Percentiles rank a stretch among this genome's conserved stretches.
phyloP scores from a whole-genome alignment of 129 eudicot species.

The Pulicaria dysenterica region DNA sequence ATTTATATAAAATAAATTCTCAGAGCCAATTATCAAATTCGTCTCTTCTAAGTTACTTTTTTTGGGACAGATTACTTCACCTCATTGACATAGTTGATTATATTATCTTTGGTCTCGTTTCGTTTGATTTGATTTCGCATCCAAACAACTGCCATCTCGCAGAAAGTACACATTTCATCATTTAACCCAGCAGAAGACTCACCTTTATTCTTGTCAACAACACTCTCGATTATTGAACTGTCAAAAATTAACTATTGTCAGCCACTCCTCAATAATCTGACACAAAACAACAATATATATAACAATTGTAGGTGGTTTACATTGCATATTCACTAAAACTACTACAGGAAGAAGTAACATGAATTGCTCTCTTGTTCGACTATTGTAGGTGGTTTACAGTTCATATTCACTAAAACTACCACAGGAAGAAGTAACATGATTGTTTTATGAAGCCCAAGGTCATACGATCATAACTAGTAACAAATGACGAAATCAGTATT shows the following conservation, averaged over 20 bases:
- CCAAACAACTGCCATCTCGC: constrained; percentile 97
- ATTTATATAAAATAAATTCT: constrained; percentile 20
- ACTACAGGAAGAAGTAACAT: not conserved
- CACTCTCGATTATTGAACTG: constrained; percentile 87
- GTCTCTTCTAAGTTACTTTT: not conserved
- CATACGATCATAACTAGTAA: not conserved
- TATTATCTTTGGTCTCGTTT: constrained; percentile 76
- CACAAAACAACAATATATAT: not conserved
- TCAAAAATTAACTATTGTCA: not conserved
- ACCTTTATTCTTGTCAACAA: constrained; percentile 68
- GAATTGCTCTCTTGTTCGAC: not conserved
- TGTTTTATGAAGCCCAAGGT: not conserved
- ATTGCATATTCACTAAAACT: not conserved
- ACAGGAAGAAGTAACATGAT: not conserved
- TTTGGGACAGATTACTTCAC: constrained; percentile 37
- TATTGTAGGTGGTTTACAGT: not conserved
- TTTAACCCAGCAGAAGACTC: constrained; percentile 45
- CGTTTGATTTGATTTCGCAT: constrained; percentile 72
- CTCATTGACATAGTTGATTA: constrained; percentile 74
- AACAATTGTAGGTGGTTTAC: not conserved
- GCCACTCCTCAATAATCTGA: not conserved
- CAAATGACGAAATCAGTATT: not conserved
- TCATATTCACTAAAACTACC: not conserved
- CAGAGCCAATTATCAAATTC: not conserved
- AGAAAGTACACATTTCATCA: constrained; percentile 78